These are phyloP conservation scores for Candida andamanensis DNA, from an alignment of 805 yeast species.

Conservation along the genomic window DNA sequence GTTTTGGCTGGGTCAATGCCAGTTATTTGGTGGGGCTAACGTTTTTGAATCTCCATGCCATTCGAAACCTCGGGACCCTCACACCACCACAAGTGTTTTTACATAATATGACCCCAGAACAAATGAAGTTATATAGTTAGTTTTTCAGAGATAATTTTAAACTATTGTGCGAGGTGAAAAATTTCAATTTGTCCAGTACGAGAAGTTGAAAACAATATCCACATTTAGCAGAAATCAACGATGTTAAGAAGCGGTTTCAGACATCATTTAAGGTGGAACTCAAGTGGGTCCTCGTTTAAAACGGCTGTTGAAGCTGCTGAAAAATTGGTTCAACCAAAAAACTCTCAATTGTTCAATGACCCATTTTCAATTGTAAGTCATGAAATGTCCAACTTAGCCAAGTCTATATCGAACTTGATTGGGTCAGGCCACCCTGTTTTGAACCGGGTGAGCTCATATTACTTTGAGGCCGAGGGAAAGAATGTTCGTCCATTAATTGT, in stretches of 20 bases:
- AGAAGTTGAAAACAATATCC: too few species aligned
- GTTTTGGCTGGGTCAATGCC: conserved; percentile 98
- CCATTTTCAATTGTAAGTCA: conserved; percentile 88
- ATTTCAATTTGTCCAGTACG: background rate
- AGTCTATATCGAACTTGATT: conserved; percentile 76
- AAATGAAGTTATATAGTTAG: conserved; percentile 20
- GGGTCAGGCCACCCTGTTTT: conserved; percentile 94
- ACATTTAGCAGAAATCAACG: too few species aligned
- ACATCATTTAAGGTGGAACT: too few species aligned
- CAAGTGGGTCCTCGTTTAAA: conserved; percentile 20
- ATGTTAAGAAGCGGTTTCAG: too few species aligned
- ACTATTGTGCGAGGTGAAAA: background rate
- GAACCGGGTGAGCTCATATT: conserved; percentile 88
- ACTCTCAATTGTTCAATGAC: conserved; percentile 51
- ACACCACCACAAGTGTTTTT: conserved; percentile 69
- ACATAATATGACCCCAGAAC: conserved; percentile 38
- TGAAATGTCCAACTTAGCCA: conserved; percentile 87
- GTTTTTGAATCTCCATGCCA: conserved; percentile 59
- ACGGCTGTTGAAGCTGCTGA: conserved; percentile 73
- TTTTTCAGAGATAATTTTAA: background rate
- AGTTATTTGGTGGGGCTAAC: conserved; percentile 71
- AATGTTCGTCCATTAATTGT: conserved; percentile 91
- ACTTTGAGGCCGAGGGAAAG: conserved; percentile 94
- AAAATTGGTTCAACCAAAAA: conserved; percentile 60
- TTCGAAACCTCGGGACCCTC: conserved; percentile 73